phyloP scores from a whole-genome alignment of 2,329 filamentous ascomycete genomes.

The Aspergillus sclerotialis region DNA sequence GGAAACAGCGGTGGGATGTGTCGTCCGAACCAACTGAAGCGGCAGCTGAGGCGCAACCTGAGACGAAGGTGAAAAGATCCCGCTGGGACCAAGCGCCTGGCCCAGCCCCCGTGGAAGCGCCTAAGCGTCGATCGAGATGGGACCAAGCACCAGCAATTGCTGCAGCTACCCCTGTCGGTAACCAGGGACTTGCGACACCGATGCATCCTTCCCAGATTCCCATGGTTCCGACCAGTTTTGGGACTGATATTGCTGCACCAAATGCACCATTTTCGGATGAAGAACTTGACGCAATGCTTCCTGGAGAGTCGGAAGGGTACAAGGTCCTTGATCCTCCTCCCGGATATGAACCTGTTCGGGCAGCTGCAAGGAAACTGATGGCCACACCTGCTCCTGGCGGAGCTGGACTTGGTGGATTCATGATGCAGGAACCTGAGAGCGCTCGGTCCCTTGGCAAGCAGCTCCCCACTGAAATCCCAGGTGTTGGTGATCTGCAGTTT shows the following conservation, averaged over 20 bases:
- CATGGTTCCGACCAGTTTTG: constrained; percentile 59
- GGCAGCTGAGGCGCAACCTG: constrained; percentile 40
- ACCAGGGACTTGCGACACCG: constrained; percentile 68
- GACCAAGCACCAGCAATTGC: constrained; percentile 69
- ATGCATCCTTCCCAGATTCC: constrained; percentile 64
- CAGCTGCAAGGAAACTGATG: constrained; percentile 67
- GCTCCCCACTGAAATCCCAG: constrained; percentile 89
- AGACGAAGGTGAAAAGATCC: constrained; percentile 65
- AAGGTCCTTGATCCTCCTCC: constrained; percentile 85
- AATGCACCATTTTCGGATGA: constrained; percentile 85
- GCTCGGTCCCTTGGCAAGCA: constrained; percentile 78
- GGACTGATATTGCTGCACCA: constrained; percentile 70
- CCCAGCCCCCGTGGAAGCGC: constrained; percentile 50
- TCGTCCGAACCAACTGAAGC: constrained; percentile 51
- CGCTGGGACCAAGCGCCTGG: constrained; percentile 81
- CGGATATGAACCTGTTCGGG: constrained; percentile 79
- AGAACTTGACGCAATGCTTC: constrained; percentile 85
- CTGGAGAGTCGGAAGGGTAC: constrained; percentile 86
- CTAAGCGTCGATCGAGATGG: constrained; percentile 80
- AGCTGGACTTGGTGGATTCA: constrained; percentile 68
- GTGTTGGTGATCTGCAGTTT: constrained; percentile 91
- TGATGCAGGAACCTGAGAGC: constrained; percentile 94
- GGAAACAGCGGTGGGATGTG: constrained; percentile 94
- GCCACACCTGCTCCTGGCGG: constrained; percentile 57
- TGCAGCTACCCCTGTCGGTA: constrained; percentile 65